Base-by-base conservation (phyloP, 2,329 filamentous ascomycete genomes). In the Teratosphaeria zuluensis region DNA sequence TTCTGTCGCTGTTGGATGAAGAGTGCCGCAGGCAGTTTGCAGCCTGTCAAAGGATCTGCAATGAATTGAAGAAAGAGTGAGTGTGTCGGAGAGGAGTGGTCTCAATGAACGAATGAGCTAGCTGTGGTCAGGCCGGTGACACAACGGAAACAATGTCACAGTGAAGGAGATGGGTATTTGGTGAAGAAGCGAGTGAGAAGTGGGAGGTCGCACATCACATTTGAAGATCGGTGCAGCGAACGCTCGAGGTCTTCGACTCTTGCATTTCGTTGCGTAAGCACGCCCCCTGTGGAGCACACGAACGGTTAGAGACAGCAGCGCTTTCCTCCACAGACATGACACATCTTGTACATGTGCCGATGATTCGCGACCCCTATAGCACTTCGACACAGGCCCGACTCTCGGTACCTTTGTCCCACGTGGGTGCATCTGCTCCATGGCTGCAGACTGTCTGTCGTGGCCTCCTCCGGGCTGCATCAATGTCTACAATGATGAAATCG, bases 1-100 rank as follows among this genome's bases (percentile, higher is more conserved):
- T 28, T 7, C 51, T 53, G 51, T 31, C 8, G 12, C 24, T 16
- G 51, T 53, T n/a, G 31, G 9, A 16, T 16, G 19, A 33, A 53
- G 51, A 33, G 8, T 53, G 51, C 19, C 7, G 42, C 19, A n/a
- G 24, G 55, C 30, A 28, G 32, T 42, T 11, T 30, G 55, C 55
- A 35, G 59, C 56, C 56, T 57, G 33, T 61, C 56, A 59, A 59
- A 59, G 58, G 42, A 57, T 24, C 19, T 57, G 51, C 51, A 12
- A 21, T 7, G 9, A 19, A 51, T 28, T 51, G 56, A 56, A 51
- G 55, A 59, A 54, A 42, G 57, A 58, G 33, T 31, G 54, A 58
- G 33, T 31, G 54, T 48, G 21, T 46, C 12, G 31, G 56, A 58
- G 21, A 58, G 30, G 16, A 48, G 42, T 19, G 14, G 53, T 51